These are phyloP conservation scores for Tulasnella calospora DNA, from an alignment of 768 basidiomycete genomes.

Conservation along the genomic window DNA sequence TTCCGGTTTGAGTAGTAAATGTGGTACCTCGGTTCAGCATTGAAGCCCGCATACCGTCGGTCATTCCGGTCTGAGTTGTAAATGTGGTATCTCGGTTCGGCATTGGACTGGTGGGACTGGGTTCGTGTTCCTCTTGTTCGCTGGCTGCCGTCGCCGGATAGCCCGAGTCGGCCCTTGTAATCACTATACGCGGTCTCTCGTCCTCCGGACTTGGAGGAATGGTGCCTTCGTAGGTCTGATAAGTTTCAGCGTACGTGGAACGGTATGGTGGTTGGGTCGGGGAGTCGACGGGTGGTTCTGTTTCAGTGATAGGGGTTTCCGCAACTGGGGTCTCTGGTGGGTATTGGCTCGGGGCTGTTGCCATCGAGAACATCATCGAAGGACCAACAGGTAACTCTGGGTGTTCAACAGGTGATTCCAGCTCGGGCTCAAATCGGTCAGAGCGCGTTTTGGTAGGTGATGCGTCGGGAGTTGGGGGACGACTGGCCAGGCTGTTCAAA, in stretches of 20 bases:
- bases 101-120: not conserved
- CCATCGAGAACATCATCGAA: not conserved
- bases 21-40: not conserved
- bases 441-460: not conserved
- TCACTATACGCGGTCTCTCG: not conserved
- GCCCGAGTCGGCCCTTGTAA: not conserved
- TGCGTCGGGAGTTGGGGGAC: not conserved
- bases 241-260: not conserved
- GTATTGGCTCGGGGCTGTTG: not conserved
- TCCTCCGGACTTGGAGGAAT: not conserved
- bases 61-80: not conserved
- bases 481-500: not conserved
- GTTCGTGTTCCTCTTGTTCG: not conserved
- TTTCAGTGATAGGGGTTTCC: not conserved
- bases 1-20: not conserved
- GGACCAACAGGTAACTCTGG: not conserved
- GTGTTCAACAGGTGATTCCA: not conserved
- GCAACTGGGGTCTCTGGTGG: not conserved
- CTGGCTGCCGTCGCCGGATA: not conserved
- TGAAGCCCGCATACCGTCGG: not conserved
- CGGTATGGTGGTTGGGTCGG: not conserved
- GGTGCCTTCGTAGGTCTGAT: not conserved
- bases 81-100: not conserved
- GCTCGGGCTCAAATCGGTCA: not conserved
- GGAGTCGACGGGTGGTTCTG: not conserved